Conservation (phyloP, 768 basidiomycete genomes). For the Trametes villosa region DNA sequence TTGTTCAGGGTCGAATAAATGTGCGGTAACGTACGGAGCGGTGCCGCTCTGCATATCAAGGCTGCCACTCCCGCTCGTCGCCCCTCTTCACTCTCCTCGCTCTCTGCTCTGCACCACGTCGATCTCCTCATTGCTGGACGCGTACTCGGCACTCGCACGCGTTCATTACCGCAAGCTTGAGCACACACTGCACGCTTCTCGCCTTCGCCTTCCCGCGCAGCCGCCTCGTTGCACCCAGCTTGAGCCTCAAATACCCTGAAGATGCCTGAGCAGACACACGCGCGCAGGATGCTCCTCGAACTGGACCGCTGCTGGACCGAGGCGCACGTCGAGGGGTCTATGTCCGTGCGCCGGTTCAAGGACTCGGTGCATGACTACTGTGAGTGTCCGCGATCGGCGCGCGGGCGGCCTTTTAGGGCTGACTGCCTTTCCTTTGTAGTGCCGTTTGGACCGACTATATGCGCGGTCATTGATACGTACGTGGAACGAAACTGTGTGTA, state of each 20-base stretch:
- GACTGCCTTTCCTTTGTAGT: constrained; percentile 24
- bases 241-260: not conserved
- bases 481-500: constrained; percentile 27
- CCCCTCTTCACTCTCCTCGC: not conserved
- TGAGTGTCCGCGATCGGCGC: constrained; percentile 20
- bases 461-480: constrained; percentile 72
- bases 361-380: constrained; percentile 34
- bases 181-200: too few species aligned
- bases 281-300: constrained; percentile 23
- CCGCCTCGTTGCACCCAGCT: constrained; percentile 1
- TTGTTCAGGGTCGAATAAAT: too few species aligned
- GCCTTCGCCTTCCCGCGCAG: constrained; percentile 8
- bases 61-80: not conserved
- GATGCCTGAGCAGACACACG: not conserved
- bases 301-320: constrained; percentile 20
- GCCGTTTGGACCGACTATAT: constrained; percentile 42
- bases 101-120: not conserved
- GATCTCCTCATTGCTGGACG: not conserved
- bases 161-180: not conserved
- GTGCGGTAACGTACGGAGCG: not conserved
- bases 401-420: not conserved
- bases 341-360: constrained; percentile 29
- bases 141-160: not conserved
- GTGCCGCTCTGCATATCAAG: not conserved
- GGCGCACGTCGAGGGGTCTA: constrained; percentile 5